Evolutionary conservation across 2,329 filamentous ascomycete genomes (phyloP).

Genomic region (Pyrenophora teres): DNA sequence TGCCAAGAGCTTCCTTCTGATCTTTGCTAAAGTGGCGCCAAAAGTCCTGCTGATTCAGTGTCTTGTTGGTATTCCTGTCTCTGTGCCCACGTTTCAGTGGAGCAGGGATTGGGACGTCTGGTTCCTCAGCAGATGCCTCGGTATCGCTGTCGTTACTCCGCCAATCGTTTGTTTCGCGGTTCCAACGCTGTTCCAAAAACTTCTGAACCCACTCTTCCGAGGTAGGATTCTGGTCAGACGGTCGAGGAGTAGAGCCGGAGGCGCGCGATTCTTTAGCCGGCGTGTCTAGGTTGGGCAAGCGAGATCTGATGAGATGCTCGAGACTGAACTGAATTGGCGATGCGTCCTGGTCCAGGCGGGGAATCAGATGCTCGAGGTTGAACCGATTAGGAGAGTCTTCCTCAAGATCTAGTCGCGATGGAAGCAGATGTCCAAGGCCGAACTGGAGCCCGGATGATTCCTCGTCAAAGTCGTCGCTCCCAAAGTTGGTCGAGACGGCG

Average conservation of each 20-base stretch:
- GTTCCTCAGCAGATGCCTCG: conserved; percentile 44
- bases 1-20: conserved; percentile 46
- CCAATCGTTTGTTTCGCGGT: conserved; percentile 78
- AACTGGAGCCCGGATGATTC: conserved; percentile 45
- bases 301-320: conserved; percentile 48
- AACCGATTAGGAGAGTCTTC: conserved; percentile 43
- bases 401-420: conserved; percentile 38
- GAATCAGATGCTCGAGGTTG: conserved; percentile 48
- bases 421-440: conserved; percentile 47
- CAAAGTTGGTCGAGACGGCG: conserved; percentile 36
- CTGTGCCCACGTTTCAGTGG: conserved; percentile 48
- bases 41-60: conserved; percentile 57
- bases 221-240: conserved; percentile 50
- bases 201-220: conserved; percentile 86
- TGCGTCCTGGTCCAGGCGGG: conserved; percentile 37
- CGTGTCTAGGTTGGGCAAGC: conserved; percentile 36
- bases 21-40: conserved; percentile 51
- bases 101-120: conserved; percentile 24
- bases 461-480: conserved; percentile 48
- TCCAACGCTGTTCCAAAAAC: conserved; percentile 72
- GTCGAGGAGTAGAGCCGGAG: conserved; percentile 33
- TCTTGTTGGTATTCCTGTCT: conserved; percentile 51
- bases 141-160: conserved; percentile 73
- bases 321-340: conserved; percentile 46
- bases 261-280: conserved; percentile 29